phyloP scores from a whole-genome alignment of 495 filamentous ascomycete genomes.

The Aspergillus ostianus region DNA sequence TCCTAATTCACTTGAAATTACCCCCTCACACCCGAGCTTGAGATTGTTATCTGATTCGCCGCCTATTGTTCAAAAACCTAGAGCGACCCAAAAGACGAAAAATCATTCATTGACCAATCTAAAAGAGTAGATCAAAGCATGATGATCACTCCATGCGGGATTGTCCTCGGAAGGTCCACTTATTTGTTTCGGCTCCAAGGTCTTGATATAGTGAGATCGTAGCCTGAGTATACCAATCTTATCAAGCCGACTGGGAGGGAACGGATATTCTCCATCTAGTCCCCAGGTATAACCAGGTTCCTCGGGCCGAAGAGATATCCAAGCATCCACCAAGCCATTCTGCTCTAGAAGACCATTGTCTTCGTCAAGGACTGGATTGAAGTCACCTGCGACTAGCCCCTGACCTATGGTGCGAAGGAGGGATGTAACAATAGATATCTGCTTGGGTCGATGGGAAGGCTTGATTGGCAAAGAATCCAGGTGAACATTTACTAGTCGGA shows the following conservation, averaged over 20 bases:
- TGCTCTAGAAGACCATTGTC: constrained; percentile 16
- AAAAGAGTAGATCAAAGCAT: constrained; percentile 14
- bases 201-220: constrained; percentile 13
- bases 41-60: too few species aligned
- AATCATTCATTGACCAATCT: not conserved
- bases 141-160: constrained; percentile 12
- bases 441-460: constrained; percentile 23
- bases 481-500: constrained; percentile 25
- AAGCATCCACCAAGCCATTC: constrained; percentile 23
- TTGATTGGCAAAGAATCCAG: constrained; percentile 24
- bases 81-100: too few species aligned
- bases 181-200: constrained; percentile 10
- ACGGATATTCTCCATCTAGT: constrained; percentile 17
- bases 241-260: constrained; percentile 25
- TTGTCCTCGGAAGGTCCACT: not conserved
- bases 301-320: constrained; percentile 16
- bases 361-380: constrained; percentile 27
- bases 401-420: constrained; percentile 17
- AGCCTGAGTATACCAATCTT: constrained; percentile 22
- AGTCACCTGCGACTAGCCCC: constrained; percentile 28
- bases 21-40: too few species aligned
- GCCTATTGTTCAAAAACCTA: too few species aligned
- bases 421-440: constrained; percentile 19
- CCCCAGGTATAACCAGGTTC: constrained; percentile 25
- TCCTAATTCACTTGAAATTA: too few species aligned